Evolutionary conservation across 2,329 filamentous ascomycete genomes (phyloP), one percentile per base, ranked within the genome.

Genomic region (Talaromyces piceae): DNA sequence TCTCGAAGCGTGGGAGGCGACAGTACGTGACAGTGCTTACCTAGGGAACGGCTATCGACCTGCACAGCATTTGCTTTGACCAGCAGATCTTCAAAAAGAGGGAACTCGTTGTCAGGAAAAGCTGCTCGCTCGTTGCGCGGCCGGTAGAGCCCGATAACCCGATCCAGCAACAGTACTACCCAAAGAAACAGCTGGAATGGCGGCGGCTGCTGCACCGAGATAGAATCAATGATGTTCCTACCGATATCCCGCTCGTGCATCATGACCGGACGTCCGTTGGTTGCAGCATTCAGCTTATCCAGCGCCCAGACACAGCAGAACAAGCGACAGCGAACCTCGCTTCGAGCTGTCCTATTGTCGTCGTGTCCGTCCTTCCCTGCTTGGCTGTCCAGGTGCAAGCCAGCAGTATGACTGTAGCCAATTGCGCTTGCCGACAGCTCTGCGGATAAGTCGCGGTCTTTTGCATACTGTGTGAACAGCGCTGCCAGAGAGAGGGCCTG

Each of bases 241-340:
- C 79, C 77, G 25, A 82, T 72, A 56, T 85, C 82, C 45, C 78
- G 67, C 56, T 83, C 79, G 55, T 84, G 80, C 51, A 85, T 76
- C 22, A 82, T 62, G 43, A 78, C 76, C 0, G 82, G 78, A 1
- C 81, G 71, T 5, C 80, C 81, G 52, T 82, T 78, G n/a, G 81
- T 73, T 0, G 80, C 77, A 1, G 79, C 74, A 45, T 79, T 79
- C 41, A 84, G 71, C 12, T 79, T 72, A 58, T 85, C 82, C 1
- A 84, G 61, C 0, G 80, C 80, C 80, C 80, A 84, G 0, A 82
- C 68, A 5, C 76, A 78, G 57, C 79, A 83, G 41, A 82, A 81
- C 2, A 83, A 58, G 59, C 69, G 45, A 12, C 59, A 60, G 11
- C 64, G 61, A 47, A 63, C 60, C 3, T 65, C n/a, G n/a, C 62